Evolutionary conservation across 2,329 filamentous ascomycete species (phyloP).

Genomic region (Sporothrix sp.): DNA sequence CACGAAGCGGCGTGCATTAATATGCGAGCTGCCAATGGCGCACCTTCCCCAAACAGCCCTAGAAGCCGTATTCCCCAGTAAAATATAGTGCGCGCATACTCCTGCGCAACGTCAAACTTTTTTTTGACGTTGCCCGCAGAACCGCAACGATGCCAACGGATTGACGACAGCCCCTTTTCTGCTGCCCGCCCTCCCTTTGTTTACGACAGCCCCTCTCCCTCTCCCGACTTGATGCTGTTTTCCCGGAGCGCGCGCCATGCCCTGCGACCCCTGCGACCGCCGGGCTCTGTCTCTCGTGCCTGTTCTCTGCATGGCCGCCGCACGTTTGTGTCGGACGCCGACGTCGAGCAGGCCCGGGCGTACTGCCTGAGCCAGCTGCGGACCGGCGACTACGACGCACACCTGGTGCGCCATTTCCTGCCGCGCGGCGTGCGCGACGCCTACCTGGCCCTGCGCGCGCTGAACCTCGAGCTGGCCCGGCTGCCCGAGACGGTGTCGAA

Average conservation of each 20-base stretch:
- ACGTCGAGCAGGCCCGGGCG: constrained; percentile 42
- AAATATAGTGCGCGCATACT: no score
- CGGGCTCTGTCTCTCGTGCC: not conserved
- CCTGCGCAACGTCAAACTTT: no score
- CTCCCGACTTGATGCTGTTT: not conserved
- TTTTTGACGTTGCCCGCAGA: no score
- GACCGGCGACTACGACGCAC: constrained; percentile 74
- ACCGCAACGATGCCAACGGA: no score
- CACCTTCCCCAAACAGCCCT: not conserved
- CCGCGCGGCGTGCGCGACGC: constrained; percentile 64
- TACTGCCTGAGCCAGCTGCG: constrained; percentile 47
- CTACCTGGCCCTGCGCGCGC: constrained; percentile 80
- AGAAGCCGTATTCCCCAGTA: no score
- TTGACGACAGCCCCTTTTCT: no score
- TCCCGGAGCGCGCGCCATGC: not conserved
- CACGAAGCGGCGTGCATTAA: no score
- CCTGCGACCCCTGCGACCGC: not conserved
- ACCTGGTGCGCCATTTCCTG: constrained; percentile 76
- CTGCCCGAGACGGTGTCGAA: constrained; percentile 86
- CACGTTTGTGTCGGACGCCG: constrained; percentile 39
- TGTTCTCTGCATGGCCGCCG: constrained; percentile 21
- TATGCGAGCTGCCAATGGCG: not conserved
- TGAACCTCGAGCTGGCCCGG: constrained; percentile 86
- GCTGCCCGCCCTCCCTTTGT: not conserved
- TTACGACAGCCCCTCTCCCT: not conserved